Conservation (phyloP, 2,329 filamentous ascomycete species). For the Knufia petricola region DNA sequence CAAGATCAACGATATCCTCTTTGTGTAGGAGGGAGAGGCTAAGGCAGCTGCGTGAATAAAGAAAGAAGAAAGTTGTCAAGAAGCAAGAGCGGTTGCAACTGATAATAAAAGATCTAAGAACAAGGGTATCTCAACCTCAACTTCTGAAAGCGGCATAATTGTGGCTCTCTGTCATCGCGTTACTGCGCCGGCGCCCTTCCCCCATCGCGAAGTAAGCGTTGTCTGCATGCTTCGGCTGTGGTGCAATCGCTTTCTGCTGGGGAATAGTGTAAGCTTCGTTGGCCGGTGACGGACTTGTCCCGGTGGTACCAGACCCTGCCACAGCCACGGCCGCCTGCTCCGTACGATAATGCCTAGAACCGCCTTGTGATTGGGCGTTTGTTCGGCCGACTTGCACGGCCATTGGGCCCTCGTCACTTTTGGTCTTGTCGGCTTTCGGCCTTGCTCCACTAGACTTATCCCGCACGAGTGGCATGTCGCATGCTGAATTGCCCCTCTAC, state of each 20-base stretch:
- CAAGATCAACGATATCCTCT: not conserved
- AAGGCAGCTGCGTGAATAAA: not conserved
- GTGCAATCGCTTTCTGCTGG: not conserved
- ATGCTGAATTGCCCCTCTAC: not conserved
- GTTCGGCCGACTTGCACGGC: not conserved
- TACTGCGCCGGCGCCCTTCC: not conserved
- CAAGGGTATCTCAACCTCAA: not conserved
- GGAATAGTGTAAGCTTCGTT: slow-evolving; percentile 1
- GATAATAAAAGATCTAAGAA: slow-evolving; percentile 7
- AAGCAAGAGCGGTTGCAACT: not conserved
- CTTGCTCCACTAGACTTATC: not conserved
- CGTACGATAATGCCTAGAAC: not conserved
- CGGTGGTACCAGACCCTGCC: not conserved
- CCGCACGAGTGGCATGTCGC: not conserved
- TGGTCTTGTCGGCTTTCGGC: not conserved
- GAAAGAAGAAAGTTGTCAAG: slow-evolving; percentile 3
- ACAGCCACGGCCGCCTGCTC: not conserved
- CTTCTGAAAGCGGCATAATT: slow-evolving; percentile 5
- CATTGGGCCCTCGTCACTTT: not conserved
- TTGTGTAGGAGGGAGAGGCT: not conserved
- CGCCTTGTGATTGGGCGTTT: not conserved
- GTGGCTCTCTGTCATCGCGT: not conserved
- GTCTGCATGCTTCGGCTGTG: not conserved
- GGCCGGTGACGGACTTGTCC: not conserved
- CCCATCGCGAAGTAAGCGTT: not conserved